Evolutionary conservation across 768 basidiomycete genomes (phyloP).

Genomic region (Peribolospora baueri): DNA sequence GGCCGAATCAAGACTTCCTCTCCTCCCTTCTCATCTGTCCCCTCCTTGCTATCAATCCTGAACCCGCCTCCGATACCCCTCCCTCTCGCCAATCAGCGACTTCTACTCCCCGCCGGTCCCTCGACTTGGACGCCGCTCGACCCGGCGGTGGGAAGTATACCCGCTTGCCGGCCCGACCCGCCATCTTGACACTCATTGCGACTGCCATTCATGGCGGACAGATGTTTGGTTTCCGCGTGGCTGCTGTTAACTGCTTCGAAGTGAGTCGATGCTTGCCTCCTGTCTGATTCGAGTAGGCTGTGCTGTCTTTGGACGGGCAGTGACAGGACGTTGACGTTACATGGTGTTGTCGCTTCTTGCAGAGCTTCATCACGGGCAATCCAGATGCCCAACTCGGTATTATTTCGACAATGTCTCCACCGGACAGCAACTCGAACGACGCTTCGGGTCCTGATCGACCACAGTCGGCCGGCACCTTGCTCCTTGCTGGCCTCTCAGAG

Average conservation of each 20-base stretch:
- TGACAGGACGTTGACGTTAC: neutral
- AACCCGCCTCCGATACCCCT: constrained; percentile 15
- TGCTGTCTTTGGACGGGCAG: neutral
- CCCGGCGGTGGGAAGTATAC: constrained; percentile 21
- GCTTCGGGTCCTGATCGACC: constrained; percentile 3
- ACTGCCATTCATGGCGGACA: constrained; percentile 71
- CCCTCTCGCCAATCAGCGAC: neutral
- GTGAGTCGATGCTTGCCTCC: constrained; percentile 20
- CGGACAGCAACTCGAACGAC: neutral
- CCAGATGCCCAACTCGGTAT: constrained; percentile 21
- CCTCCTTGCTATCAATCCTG: constrained; percentile 35
- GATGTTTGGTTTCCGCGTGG: constrained; percentile 46
- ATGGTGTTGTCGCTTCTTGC: neutral
- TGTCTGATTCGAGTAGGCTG: neutral
- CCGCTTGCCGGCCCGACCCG: constrained; percentile 51
- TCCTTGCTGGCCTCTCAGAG: constrained; percentile 20
- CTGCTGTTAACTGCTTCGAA: constrained; percentile 62
- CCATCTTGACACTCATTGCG: constrained; percentile 58
- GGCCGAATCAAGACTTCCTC: constrained; percentile 41
- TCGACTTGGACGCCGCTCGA: too few relatives aligned
- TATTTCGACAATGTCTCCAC: constrained; percentile 17
- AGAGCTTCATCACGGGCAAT: constrained; percentile 20
- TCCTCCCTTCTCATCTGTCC: constrained; percentile 53
- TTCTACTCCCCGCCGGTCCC: too few relatives aligned
- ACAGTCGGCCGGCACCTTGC: constrained; percentile 19